Evolutionary conservation across 2,329 filamentous ascomycete species (phyloP).

Genomic region (Monosporascus sp.): DNA sequence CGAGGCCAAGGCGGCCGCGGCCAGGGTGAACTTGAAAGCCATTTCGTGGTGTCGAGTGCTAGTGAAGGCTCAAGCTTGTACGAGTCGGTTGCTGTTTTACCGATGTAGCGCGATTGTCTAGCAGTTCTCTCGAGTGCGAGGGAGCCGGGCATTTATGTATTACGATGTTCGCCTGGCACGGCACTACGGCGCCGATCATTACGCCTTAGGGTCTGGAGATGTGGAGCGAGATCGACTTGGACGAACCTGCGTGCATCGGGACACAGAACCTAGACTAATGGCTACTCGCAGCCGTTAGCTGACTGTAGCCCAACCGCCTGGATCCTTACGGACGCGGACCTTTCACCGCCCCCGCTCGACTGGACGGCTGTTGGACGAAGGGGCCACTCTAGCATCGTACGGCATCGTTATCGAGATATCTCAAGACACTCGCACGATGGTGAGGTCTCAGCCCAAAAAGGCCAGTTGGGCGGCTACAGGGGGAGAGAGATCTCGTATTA

Average conservation of each 20-base stretch:
- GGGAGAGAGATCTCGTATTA: neutral
- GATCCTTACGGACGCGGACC: neutral
- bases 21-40: neutral
- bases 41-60: neutral
- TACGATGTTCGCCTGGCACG: too few relatives aligned
- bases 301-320: neutral
- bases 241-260: neutral
- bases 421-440: neutral
- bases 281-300: neutral
- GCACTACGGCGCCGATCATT: neutral
- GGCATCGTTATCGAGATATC: neutral
- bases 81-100: too few relatives aligned
- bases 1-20: conserved; percentile 10
- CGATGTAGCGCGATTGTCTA: too few relatives aligned
- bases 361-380: neutral
- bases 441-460: neutral
- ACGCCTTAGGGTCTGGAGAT: neutral
- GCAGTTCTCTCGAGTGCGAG: too few relatives aligned
- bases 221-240: neutral
- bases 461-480: neutral
- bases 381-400: neutral
- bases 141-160: too few relatives aligned
- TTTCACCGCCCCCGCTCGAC: neutral
- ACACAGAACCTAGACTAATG: neutral
- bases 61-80: too few relatives aligned